phyloP scores from a whole-genome alignment of 2,329 filamentous ascomycete species.

The Arachnomyces sp. region DNA sequence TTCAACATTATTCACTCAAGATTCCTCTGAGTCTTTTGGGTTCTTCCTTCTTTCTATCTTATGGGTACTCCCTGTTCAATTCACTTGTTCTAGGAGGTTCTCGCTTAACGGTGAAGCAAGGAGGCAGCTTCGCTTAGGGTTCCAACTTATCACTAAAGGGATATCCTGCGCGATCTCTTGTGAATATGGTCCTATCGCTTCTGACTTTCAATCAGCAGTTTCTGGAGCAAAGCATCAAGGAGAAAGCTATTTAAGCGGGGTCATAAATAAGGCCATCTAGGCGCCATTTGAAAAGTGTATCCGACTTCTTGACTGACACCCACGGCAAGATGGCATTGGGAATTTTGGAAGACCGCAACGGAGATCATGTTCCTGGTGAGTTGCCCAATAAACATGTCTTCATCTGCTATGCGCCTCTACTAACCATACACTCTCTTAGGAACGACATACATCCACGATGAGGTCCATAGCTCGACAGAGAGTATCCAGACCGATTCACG shows the following conservation, averaged over 20 bases:
- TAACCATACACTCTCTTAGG: conserved; percentile 17
- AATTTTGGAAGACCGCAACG: conserved; percentile 60
- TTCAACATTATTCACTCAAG: too few relatives aligned
- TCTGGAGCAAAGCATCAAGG: not conserved
- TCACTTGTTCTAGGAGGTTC: not conserved
- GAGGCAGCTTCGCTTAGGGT: too few relatives aligned
- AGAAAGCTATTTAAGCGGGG: not conserved
- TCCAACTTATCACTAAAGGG: too few relatives aligned
- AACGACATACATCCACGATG: conserved; percentile 54
- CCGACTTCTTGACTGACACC: conserved; percentile 5
- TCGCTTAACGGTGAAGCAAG: too few relatives aligned
- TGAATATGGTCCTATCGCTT: not conserved
- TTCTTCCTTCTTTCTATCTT: conserved; percentile 5
- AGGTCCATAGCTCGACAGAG: conserved; percentile 41
- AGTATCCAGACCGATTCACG: conserved; percentile 28
- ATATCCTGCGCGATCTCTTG: too few relatives aligned
- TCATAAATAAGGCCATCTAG: conserved; percentile 5
- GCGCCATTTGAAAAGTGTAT: conserved; percentile 11
- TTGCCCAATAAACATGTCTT: conserved; percentile 1
- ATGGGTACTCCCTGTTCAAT: conserved; percentile 4
- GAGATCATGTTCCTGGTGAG: conserved; percentile 68
- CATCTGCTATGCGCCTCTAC: not conserved
- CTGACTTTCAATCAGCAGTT: conserved; percentile 1
- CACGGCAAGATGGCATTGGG: conserved; percentile 57
- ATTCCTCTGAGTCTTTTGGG: too few relatives aligned